Percentiles rank a stretch among this genome's conserved stretches.
Evolutionary conservation across 306 rosid genomes (phyloP).

Genomic region (Prunus campanulata): DNA sequence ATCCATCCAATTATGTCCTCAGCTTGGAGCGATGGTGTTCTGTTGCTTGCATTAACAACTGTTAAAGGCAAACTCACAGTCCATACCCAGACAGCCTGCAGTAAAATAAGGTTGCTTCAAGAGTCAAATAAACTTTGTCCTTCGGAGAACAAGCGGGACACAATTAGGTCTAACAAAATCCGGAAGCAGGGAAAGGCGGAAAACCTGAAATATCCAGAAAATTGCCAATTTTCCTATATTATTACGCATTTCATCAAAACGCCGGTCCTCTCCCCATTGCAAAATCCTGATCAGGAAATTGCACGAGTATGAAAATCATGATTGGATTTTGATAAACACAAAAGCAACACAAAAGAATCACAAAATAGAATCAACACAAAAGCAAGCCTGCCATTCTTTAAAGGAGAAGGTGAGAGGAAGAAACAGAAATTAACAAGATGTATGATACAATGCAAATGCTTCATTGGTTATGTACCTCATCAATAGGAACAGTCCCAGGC

Average conservation of each 20-base stretch:
- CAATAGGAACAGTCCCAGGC: slow-evolving; percentile 70
- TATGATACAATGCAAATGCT: neutral
- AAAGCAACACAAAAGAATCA: neutral
- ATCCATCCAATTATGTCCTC: slow-evolving; percentile 83
- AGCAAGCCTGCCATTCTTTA: neutral
- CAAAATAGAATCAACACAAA: neutral
- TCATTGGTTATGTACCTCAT: slow-evolving; percentile 46
- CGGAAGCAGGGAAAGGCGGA: slow-evolving; percentile 3
- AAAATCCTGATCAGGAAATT: slow-evolving; percentile 55
- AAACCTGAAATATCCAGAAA: slow-evolving; percentile 96
- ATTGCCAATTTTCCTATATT: slow-evolving; percentile 73
- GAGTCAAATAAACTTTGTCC: neutral
- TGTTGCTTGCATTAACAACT: slow-evolving; percentile 70
- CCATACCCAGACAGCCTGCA: slow-evolving; percentile 99
- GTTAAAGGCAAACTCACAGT: slow-evolving; percentile 91
- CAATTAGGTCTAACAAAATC: neutral
- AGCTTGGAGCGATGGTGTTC: slow-evolving; percentile 55
- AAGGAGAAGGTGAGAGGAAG: neutral
- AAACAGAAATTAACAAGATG: too few species aligned
- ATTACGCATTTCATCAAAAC: slow-evolving; percentile 85
- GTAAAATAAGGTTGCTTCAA: neutral
- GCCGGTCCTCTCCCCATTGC: slow-evolving; percentile 94
- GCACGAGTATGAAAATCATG: neutral
- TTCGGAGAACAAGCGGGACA: neutral
- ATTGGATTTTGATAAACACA: neutral